Conservation (phyloP, 1,284 basidiomycete species). For the Melampsora americana region DNA sequence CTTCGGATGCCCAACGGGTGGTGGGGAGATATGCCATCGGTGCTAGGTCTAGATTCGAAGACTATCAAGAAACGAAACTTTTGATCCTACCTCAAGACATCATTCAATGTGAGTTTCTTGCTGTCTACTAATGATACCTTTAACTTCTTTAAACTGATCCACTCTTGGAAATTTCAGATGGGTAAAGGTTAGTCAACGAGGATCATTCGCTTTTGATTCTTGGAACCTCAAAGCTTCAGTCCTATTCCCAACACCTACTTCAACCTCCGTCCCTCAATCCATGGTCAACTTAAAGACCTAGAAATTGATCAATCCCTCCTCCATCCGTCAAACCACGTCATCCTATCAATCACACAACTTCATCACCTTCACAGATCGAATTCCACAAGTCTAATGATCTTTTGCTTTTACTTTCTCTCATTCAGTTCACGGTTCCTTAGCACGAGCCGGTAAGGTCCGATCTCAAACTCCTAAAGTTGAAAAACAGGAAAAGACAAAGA, state of each 20-base stretch:
- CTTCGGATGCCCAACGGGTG: not conserved
- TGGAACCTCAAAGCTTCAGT: not conserved
- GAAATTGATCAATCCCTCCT: not conserved
- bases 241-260: no score
- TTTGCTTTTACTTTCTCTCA: not conserved
- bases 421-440: conserved; percentile 55
- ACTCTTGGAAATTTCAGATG: not conserved
- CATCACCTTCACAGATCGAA: not conserved
- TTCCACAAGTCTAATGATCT: not conserved
- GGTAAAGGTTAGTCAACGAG: not conserved
- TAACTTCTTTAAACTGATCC: not conserved
- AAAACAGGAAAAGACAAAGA: conserved; percentile 54
- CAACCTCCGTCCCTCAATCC: not conserved
- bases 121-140: not conserved
- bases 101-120: no score
- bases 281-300: not conserved
- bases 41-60: not conserved
- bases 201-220: not conserved
- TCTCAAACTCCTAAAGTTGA: conserved; percentile 55
- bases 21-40: not conserved
- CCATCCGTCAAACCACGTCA: not conserved
- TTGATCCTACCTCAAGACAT: not conserved
- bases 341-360: not conserved
- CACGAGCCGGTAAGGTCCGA: conserved; percentile 56
- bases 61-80: not conserved